Conservation (phyloP, 108 stramenopile genomes). For the Nannochloropsis gaditana region DNA sequence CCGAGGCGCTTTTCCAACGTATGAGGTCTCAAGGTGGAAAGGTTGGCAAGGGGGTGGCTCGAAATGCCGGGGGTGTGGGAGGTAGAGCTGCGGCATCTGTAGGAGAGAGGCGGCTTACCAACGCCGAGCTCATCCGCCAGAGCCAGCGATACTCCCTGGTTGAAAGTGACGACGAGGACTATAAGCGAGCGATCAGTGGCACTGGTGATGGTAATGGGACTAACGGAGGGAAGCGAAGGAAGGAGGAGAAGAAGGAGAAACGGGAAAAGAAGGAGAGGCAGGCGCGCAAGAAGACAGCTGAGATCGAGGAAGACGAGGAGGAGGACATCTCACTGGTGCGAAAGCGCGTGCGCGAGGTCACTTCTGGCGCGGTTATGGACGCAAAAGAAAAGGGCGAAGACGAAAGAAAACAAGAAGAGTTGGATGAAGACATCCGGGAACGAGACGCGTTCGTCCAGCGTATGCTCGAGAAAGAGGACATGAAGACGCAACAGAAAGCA, state of each 20-base stretch:
- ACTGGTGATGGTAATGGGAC: background rate
- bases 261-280: conserved; percentile 33
- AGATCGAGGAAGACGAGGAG: conserved; percentile 30
- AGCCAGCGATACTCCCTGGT: conserved; percentile 26
- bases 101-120: conserved; percentile 29
- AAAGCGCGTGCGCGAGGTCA: conserved; percentile 29
- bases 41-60: background rate
- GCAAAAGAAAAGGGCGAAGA: conserved; percentile 27
- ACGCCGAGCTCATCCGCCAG: conserved; percentile 33
- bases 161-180: conserved; percentile 39
- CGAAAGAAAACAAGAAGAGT: conserved; percentile 27
- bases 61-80: background rate
- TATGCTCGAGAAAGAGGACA: conserved; percentile 70
- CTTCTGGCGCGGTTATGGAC: background rate
- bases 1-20: conserved; percentile 28
- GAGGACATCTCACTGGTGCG: conserved; percentile 39
- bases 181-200: background rate
- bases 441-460: conserved; percentile 86
- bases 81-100: conserved; percentile 14
- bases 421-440: conserved; percentile 66
- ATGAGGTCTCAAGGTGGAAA: background rate
- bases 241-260: conserved; percentile 40
- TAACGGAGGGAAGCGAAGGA: background rate
- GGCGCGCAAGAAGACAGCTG: conserved; percentile 18
- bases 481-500: conserved; percentile 55